phyloP scores from a whole-genome alignment of 2,329 filamentous ascomycete genomes.

The Tolypocladium ovalisporum region DNA sequence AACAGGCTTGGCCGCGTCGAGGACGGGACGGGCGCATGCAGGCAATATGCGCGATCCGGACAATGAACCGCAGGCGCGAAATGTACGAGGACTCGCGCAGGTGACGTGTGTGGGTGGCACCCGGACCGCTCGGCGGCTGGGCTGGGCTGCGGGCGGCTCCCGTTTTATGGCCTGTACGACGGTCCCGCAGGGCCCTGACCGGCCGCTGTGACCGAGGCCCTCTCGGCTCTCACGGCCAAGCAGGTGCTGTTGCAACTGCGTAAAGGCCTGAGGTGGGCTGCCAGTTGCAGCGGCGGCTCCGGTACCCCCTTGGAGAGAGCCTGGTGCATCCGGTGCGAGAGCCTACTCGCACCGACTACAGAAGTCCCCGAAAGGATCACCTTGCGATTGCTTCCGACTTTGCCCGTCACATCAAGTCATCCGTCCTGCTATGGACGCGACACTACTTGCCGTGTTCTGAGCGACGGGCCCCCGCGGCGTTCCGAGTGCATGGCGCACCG shows the following conservation, averaged over 20 bases:
- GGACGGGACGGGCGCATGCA: not conserved
- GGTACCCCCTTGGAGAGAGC: not conserved
- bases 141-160: not conserved
- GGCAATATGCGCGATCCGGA: not conserved
- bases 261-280: not conserved
- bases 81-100: not conserved
- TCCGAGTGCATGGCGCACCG: not conserved
- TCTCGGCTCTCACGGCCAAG: conserved; percentile 4
- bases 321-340: too few relatives aligned
- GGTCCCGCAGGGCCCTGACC: not conserved
- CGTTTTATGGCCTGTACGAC: conserved; percentile 3
- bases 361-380: not conserved
- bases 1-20: not conserved
- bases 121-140: not conserved
- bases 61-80: not conserved
- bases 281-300: not conserved
- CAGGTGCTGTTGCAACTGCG: not conserved
- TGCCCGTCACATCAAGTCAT: not conserved
- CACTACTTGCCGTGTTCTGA: not conserved
- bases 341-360: not conserved
- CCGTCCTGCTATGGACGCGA: not conserved
- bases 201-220: conserved; percentile 5
- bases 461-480: not conserved
- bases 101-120: not conserved
- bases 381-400: conserved; percentile 1